Conservation (phyloP, 2,329 filamentous ascomycete genomes). For the Gnomoniopsis smithogilvyi region DNA sequence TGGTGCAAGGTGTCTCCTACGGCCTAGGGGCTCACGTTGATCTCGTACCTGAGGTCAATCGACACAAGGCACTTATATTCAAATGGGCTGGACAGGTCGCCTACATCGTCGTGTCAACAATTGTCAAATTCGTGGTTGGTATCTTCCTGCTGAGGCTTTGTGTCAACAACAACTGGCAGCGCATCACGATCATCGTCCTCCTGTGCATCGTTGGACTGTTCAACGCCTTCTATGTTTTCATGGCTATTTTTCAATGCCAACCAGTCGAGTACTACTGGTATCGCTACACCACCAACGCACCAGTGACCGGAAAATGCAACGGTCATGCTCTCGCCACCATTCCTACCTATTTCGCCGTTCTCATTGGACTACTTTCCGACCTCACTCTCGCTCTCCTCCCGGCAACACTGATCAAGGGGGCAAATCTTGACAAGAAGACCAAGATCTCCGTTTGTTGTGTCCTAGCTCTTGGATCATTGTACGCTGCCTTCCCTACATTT, state of each 20-base stretch:
- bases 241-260: slow-evolving; percentile 36
- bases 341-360: slow-evolving; percentile 33
- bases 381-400: slow-evolving; percentile 35
- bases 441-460: slow-evolving; percentile 26
- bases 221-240: slow-evolving; percentile 33
- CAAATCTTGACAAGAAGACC: slow-evolving; percentile 31
- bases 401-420: slow-evolving; percentile 32
- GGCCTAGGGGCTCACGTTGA: slow-evolving; percentile 16
- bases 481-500: slow-evolving; percentile 19
- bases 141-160: slow-evolving; percentile 38
- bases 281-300: slow-evolving; percentile 25
- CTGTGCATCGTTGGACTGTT: slow-evolving; percentile 30
- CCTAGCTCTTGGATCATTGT: slow-evolving; percentile 36
- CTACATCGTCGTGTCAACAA: slow-evolving; percentile 36
- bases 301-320: slow-evolving; percentile 30
- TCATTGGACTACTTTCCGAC: slow-evolving; percentile 31
- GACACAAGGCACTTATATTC: slow-evolving; percentile 15
- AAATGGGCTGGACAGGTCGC: slow-evolving; percentile 35
- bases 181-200: slow-evolving; percentile 30
- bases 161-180: slow-evolving; percentile 28
- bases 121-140: slow-evolving; percentile 36
- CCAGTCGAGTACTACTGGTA: slow-evolving; percentile 37
- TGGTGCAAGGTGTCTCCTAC: slow-evolving; percentile 12
- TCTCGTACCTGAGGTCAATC: slow-evolving; percentile 5
- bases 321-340: slow-evolving; percentile 26